Conservation (phyloP, 2,329 filamentous ascomycete genomes). For the Fusarium luffae region DNA sequence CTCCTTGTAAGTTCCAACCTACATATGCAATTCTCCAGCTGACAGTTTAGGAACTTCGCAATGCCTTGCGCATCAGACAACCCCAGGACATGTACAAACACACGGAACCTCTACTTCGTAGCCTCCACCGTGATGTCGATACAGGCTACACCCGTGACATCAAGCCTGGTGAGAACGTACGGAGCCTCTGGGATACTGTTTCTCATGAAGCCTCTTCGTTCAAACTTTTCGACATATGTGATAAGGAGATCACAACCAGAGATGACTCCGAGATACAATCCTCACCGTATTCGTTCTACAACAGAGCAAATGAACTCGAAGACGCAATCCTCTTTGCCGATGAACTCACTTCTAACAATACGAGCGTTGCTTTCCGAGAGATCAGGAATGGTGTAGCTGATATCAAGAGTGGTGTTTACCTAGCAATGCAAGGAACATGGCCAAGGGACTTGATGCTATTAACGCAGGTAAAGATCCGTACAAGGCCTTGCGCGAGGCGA, state of each 20-base stretch:
- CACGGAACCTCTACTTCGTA: conserved; percentile 38
- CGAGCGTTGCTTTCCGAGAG: conserved; percentile 36
- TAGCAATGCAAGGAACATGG: conserved; percentile 12
- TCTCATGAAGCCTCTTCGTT: conserved; percentile 32
- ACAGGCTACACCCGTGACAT: conserved; percentile 43
- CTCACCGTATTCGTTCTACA: conserved; percentile 44
- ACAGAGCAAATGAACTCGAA: conserved; percentile 37
- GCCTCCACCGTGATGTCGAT: conserved; percentile 37
- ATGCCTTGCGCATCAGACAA: conserved; percentile 41
- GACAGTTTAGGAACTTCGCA: conserved; percentile 41
- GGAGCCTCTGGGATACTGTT: conserved; percentile 42
- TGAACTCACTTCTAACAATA: conserved; percentile 25
- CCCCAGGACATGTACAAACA: conserved; percentile 41
- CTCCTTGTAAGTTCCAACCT: conserved; percentile 18
- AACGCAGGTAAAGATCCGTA: conserved; percentile 16
- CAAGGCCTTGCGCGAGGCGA: neutral
- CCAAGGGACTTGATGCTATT: conserved; percentile 27
- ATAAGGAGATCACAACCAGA: conserved; percentile 4
- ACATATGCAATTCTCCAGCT: fast-evolving
- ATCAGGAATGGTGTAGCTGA: conserved; percentile 39
- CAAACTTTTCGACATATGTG: conserved; percentile 21
- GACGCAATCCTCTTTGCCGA: conserved; percentile 45
- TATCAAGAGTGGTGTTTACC: conserved; percentile 33
- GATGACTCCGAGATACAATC: conserved; percentile 1
- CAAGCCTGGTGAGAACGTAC: conserved; percentile 37